Evolutionary conservation across 352 stramenopile species (phyloP).

Genomic region (Phytophthora litchii): DNA sequence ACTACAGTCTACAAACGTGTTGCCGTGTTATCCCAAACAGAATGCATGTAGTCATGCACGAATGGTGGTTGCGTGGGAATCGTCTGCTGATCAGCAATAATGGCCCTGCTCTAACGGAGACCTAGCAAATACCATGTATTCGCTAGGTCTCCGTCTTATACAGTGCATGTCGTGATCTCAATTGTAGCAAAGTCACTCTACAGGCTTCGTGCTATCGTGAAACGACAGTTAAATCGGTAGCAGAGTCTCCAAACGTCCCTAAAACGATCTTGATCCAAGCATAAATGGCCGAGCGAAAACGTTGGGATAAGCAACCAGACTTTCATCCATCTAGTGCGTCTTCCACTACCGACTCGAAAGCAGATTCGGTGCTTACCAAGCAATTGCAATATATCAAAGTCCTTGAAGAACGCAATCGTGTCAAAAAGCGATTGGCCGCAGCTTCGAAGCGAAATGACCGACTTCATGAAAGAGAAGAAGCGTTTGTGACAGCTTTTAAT

Average conservation of each 20-base stretch:
- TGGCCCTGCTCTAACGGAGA: slow-evolving; percentile 6
- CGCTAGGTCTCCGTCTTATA: too few relatives aligned
- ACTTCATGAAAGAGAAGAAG: slow-evolving; percentile 68
- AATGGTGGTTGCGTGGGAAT: slow-evolving; percentile 22
- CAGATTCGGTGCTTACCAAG: slow-evolving; percentile 72
- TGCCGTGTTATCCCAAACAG: slow-evolving; percentile 4
- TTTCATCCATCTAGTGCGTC: slow-evolving; percentile 8
- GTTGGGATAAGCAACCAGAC: slow-evolving; percentile 54
- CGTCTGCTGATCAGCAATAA: slow-evolving; percentile 4
- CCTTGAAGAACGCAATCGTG: slow-evolving; percentile 80
- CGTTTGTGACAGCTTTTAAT: slow-evolving; percentile 85
- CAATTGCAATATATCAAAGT: slow-evolving; percentile 86
- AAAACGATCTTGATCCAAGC: neutral
- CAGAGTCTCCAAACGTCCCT: neutral
- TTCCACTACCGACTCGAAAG: slow-evolving; percentile 13
- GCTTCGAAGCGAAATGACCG: slow-evolving; percentile 61
- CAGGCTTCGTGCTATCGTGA: too few relatives aligned
- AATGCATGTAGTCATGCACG: slow-evolving; percentile 26
- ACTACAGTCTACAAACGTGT: too few relatives aligned
- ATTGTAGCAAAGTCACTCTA: too few relatives aligned
- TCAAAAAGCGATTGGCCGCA: slow-evolving; percentile 79
- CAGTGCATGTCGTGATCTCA: too few relatives aligned
- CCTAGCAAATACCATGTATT: too few relatives aligned
- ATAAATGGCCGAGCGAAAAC: slow-evolving; percentile 49
- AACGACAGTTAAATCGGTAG: too few relatives aligned